Base-by-base conservation (phyloP, 345 rosid species). In the Brassica napus region DNA sequence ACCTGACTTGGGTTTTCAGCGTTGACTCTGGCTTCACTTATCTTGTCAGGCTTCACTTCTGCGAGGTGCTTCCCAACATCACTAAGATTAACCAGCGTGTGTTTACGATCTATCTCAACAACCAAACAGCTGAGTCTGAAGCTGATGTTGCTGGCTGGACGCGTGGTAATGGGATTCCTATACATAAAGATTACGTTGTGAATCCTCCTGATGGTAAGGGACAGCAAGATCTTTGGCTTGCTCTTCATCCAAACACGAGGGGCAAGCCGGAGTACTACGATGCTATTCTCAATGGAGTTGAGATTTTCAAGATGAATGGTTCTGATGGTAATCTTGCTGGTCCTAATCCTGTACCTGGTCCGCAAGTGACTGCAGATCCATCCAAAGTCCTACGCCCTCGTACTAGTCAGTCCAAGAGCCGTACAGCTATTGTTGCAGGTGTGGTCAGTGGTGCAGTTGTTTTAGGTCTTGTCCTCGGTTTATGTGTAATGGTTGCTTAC, bases 11-110 rank as follows among this genome's bases (percentile, higher is more conserved):
- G 99, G 61, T 91, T 72, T 90, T 95, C 80, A 82, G 89, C 34
- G 83, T 95, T 28, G 99, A 95, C 77, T 77, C 97, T 1, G 92
- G 92, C 11, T 95, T 95, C 77, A 37, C 1, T 63, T 93, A 91
- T 86, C 86, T 95, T 75, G 86, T 93, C 4, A 90, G 98, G 87
- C 94, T 95, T 32, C 97, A 95, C 79, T 91, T 91, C 86, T 95
- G 98, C 21, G 97, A 95, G 92, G 55, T 93, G 61, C 32, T 77
- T 21, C 12, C 68, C 0, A 12, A 24, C 2, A 65, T 91, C 6
- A 88, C 89, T n/a, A 82, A 68, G 82, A 0, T 81, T 6, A 90
- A 95, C 82, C 94, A 93, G 84, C 88, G 94, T 31, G 89, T n/a
- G 78, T 95, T 93, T 77, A 49, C 74, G 8, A 79, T 95, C 86